Evolutionary conservation across 768 basidiomycete species (phyloP).

Genomic region (Agaricus sinodeliciosus): DNA sequence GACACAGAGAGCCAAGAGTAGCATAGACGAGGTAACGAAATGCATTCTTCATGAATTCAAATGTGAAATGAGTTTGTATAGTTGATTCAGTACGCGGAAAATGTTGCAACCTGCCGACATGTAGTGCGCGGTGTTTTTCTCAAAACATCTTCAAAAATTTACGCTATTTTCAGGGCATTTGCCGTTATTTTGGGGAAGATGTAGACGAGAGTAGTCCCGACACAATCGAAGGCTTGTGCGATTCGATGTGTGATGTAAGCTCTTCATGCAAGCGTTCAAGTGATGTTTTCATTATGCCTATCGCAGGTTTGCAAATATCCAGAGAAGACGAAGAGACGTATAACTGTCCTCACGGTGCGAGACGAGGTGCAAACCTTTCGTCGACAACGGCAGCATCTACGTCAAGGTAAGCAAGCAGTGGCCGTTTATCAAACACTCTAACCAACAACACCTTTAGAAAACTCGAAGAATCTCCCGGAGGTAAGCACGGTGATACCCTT

Average conservation of each 20-base stretch:
- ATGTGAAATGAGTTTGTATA: slow-evolving; percentile 12
- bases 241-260: slow-evolving; percentile 77
- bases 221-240: slow-evolving; percentile 47
- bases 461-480: neutral
- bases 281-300: neutral
- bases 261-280: neutral
- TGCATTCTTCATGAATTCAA: neutral
- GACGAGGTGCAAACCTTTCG: slow-evolving; percentile 15
- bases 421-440: neutral
- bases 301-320: slow-evolving; percentile 73
- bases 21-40: slow-evolving; percentile 48
- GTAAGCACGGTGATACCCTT: neutral
- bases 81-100: slow-evolving; percentile 51
- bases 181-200: slow-evolving; percentile 73
- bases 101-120: slow-evolving; percentile 56
- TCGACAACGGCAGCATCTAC: slow-evolving; percentile 5
- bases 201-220: slow-evolving; percentile 44
- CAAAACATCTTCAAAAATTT: neutral
- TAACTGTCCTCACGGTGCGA: slow-evolving; percentile 40
- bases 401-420: neutral
- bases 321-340: slow-evolving; percentile 49
- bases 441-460: neutral
- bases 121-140: slow-evolving; percentile 38
- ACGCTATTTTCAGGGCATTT: slow-evolving; percentile 58
- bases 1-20: slow-evolving; percentile 61